Evolutionary conservation across 768 basidiomycete genomes (phyloP), one percentile per base, ranked within the genome.

Genomic region (Mycena haematopus): DNA sequence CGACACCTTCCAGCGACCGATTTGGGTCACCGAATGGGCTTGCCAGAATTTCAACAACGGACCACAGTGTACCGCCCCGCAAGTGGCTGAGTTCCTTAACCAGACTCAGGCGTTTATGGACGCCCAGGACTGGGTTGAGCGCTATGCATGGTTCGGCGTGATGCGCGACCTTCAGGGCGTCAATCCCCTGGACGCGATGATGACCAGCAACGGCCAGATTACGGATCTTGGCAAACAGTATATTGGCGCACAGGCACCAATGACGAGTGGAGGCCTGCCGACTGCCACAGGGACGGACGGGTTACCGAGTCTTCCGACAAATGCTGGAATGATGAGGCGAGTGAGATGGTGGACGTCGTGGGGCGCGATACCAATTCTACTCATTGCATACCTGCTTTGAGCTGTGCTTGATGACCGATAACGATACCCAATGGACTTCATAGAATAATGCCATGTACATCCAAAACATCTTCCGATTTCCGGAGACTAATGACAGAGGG

Each of bases 1-100:
- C 67, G 57, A 76, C 11, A 82, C 82, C 6, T 87, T 86, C 71
- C 74, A 84, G 55, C 73, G 73, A 36, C 80, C 84, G 5, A 71
- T 87, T 17, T 87, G 85, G 86, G 80, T 87, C 0, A 87, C 86
- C 1, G 86, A 87, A 67, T 86, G 84, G 83, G 82, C 82, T 0
- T 84, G 83, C 65, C 83, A 84, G 71, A 83, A 84, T 61, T 83
- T 76, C 73, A 79, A 77, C 62, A 68, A 81, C 49, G 64, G 72
- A 25, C 70, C 68, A 8, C 84, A 86, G 68, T 86, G 85, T 60
- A 77, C 81, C 0, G 63, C 71, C 31, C 70, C 80, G 6, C 79
- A 86, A 24, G 74, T 85, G 10, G 70, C 75, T 8, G 55, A 69
- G 29, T 85, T 86, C 70, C 75, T 87, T 71, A 83, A 84, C 63